Percentiles rank a stretch among this genome's conserved stretches.
These are phyloP conservation scores for Pinus tabuliformis DNA, from an alignment of 75 land plant genomes.

Conservation along the genomic window DNA sequence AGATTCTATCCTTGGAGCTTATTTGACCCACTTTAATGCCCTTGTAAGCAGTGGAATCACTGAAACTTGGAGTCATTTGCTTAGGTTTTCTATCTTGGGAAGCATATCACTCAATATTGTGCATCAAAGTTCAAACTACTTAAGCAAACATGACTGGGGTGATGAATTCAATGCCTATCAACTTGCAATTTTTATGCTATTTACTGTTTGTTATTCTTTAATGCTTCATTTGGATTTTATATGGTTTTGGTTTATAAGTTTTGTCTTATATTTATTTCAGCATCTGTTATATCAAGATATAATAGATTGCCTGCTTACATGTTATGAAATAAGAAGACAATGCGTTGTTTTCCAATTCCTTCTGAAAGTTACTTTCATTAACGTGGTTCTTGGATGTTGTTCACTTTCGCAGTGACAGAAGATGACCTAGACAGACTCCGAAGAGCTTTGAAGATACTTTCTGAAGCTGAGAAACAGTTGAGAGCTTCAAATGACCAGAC, in stretches of 20 bases:
- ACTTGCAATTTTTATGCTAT: neutral
- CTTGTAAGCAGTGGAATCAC: neutral
- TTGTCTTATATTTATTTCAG: neutral
- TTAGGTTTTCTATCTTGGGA: neutral
- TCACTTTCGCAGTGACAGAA: constrained; percentile 21
- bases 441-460: constrained; percentile 29
- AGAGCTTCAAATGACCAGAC: constrained; percentile 30
- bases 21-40: neutral
- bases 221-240: neutral
- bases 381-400: neutral
- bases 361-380: neutral
- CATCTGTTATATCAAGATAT: neutral
- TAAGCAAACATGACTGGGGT: neutral
- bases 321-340: neutral
- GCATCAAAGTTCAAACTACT: neutral
- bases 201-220: neutral
- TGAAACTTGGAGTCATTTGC: neutral
- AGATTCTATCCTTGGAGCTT: neutral
- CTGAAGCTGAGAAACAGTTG: constrained; percentile 44
- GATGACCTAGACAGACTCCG: constrained; percentile 31
- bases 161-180: neutral
- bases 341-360: neutral
- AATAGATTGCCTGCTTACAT: neutral
- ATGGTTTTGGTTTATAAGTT: neutral
- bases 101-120: neutral